Conservation (phyloP, 495 filamentous ascomycete species). For the Bryoglossum gracile region DNA sequence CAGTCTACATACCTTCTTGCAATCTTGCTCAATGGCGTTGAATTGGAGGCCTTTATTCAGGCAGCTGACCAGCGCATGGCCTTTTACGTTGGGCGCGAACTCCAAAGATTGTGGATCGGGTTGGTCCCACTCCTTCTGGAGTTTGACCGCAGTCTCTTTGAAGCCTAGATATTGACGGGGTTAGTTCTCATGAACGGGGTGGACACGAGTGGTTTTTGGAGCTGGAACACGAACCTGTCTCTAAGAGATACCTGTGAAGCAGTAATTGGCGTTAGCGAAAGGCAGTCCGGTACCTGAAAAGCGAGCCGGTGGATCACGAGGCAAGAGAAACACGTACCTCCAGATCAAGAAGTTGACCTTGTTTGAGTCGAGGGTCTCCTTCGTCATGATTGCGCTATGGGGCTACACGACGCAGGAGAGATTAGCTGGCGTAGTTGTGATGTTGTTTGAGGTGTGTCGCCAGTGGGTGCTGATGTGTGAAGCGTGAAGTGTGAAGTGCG, state of each 20-base stretch:
- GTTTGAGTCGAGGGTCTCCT: conserved; percentile 71
- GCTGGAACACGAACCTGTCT: conserved; percentile 59
- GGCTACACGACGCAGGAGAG: conserved; percentile 25
- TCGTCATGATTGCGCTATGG: conserved; percentile 37
- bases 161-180: conserved; percentile 40
- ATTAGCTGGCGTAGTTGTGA: conserved; percentile 30
- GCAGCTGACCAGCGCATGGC: conserved; percentile 65
- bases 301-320: conserved; percentile 21
- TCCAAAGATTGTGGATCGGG: conserved; percentile 63
- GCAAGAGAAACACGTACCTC: conserved; percentile 70
- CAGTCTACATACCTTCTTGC: conserved; percentile 54
- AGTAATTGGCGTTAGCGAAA: conserved; percentile 22
- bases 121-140: conserved; percentile 75
- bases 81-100: conserved; percentile 69
- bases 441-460: conserved; percentile 28
- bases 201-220: conserved; percentile 31
- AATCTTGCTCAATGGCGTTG: conserved; percentile 57
- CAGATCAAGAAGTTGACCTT: conserved; percentile 98
- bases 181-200: conserved; percentile 3
- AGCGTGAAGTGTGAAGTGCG: conserved; percentile 18
- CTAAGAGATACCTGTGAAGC: conserved; percentile 69
- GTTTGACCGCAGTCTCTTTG: conserved; percentile 67
- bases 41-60: conserved; percentile 74
- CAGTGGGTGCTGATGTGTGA: conserved; percentile 21
- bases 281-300: conserved; percentile 20